Evolutionary conservation across 2,329 filamentous ascomycete species (phyloP), one percentile per base, ranked within the genome.

Genomic region (Trichophyton equinum): DNA sequence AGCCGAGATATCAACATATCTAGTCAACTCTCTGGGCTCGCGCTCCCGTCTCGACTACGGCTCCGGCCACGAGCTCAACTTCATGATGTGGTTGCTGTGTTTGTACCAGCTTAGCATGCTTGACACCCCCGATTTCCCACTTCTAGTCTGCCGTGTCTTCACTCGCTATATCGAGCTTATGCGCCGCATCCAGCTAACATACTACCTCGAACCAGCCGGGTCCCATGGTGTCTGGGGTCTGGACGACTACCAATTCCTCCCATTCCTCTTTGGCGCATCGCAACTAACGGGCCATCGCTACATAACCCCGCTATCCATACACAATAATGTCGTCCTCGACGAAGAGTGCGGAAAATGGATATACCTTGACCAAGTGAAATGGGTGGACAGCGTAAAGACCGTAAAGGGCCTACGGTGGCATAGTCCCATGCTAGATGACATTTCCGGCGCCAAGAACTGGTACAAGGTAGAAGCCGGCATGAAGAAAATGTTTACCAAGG

Each of bases 191-290:
- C 94, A 99, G 73, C 85, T 85, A 64, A 89, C 90, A 2, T 99
- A 99, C 76, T 99, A 99, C 70, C 85, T 99, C 58, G 94, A 99
- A 70, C 94, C 94, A 1, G 94, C 94, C 0, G 94, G 94, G 13
- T 96, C 92, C 0, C 94, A 99, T 72, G 94, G 94, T 46, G 94
- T 99, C 25, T 99, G 94, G 94, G 94, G 94, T 18, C 78, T 99
- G 1, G 94, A 99, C 69, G 94, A 99, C 73, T 96, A 99, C 75
- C 91, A 95, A 67, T 99, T 99, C 75, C 78, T 96, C 1, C 94
- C 95, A 0, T 99, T 97, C 72, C 82, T 99, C 11, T 95, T 97
- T 65, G 94, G 94, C 20, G 91, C 94, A 40, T 87, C 91, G 25
- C 95, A 99, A 74, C 82, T 96, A 18, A 79, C 94, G 15, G 84